Percentiles rank a stretch among this genome's conserved stretches.
phyloP scores from a whole-genome alignment of 2,329 filamentous ascomycete species.

The Calonectria hawksworthii region DNA sequence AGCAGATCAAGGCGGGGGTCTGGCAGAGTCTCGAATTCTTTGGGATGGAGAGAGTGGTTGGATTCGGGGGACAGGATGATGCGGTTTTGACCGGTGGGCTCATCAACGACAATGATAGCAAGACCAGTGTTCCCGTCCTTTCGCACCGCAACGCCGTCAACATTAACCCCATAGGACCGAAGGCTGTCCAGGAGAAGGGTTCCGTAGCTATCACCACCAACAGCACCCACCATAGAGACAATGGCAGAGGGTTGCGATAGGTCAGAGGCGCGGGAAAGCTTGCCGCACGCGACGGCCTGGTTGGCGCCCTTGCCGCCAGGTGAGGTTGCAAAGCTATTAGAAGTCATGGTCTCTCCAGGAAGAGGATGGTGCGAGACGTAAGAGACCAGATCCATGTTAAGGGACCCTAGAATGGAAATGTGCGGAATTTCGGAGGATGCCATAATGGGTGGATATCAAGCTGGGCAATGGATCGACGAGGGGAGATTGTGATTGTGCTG shows the following conservation, averaged over 20 bases:
- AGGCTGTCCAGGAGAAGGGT: slow-evolving; percentile 71
- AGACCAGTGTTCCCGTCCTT: slow-evolving; percentile 72
- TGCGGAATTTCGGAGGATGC: slow-evolving; percentile 46
- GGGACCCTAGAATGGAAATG: slow-evolving; percentile 90
- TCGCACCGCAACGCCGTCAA: slow-evolving; percentile 62
- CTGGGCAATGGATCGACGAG: neutral
- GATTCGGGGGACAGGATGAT: slow-evolving; percentile 82
- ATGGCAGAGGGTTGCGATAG: slow-evolving; percentile 52
- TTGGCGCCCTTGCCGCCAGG: slow-evolving; percentile 96
- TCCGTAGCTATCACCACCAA: slow-evolving; percentile 79
- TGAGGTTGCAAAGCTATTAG: slow-evolving; percentile 82
- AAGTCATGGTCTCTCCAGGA: slow-evolving; percentile 89
- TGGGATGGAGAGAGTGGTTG: slow-evolving; percentile 66
- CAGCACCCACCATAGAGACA: slow-evolving; percentile 81
- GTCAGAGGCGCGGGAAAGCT: slow-evolving; percentile 74
- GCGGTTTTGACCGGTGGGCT: slow-evolving; percentile 79
- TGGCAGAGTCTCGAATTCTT: slow-evolving; percentile 52
- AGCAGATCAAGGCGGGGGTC: slow-evolving; percentile 70
- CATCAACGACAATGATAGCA: slow-evolving; percentile 83
- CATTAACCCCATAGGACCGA: slow-evolving; percentile 72
- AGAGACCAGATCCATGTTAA: slow-evolving; percentile 95
- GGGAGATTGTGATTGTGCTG: neutral
- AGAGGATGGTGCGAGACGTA: slow-evolving; percentile 86
- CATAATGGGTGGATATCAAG: slow-evolving; percentile 31
- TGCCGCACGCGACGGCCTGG: slow-evolving; percentile 90